Evolutionary conservation across 176 grass and related monocot genomes (phyloP).

Genomic region (Triticum turgidum): DNA sequence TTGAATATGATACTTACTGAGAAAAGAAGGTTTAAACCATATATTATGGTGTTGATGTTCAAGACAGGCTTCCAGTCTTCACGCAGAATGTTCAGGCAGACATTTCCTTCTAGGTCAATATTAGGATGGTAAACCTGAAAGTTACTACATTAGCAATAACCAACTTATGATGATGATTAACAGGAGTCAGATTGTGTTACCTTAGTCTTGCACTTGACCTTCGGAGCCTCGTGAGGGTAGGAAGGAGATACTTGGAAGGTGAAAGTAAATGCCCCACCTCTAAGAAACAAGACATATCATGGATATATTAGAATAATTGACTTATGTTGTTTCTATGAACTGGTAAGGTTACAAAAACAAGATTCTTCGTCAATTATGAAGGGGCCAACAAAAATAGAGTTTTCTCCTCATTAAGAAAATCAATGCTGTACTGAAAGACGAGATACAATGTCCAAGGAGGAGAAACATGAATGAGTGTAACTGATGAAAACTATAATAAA

Average conservation of each 20-base stretch:
- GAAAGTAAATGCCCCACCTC: constrained; percentile 61
- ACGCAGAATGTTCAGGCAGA: constrained; percentile 76
- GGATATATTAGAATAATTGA: neutral
- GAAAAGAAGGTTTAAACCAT: constrained; percentile 78
- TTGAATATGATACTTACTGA: constrained; percentile 26
- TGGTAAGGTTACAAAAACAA: neutral
- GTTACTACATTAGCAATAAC: constrained; percentile 10
- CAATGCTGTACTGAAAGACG: neutral
- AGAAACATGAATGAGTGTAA: neutral
- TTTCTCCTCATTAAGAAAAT: constrained; percentile 7
- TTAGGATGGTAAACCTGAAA: constrained; percentile 80
- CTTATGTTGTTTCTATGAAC: neutral
- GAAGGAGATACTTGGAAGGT: constrained; percentile 69
- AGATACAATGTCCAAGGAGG: neutral
- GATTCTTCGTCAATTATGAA: neutral
- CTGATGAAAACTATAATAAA: neutral
- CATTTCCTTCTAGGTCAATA: constrained; percentile 82
- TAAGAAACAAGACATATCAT: constrained; percentile 9
- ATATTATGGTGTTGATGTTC: constrained; percentile 70
- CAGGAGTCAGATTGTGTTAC: constrained; percentile 18
- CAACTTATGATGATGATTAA: neutral
- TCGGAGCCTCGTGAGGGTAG: constrained; percentile 71
- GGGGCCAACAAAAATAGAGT: neutral
- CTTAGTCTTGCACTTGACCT: constrained; percentile 85
- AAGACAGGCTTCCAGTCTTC: constrained; percentile 80